Conservation (phyloP, 441 rosid species). For the Populus hybrid region DNA sequence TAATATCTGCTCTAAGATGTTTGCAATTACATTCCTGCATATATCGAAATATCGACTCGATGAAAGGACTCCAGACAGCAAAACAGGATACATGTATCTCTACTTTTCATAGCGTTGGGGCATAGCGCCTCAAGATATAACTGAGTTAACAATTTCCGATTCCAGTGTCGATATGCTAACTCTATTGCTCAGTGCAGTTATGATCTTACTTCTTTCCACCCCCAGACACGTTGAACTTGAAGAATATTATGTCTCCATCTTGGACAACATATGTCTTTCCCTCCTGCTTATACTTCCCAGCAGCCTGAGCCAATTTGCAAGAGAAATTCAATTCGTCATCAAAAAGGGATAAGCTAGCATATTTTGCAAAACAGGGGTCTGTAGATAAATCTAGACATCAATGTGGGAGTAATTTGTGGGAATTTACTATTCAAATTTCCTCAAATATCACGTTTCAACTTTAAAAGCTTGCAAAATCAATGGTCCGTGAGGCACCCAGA, state of each 20-base stretch:
- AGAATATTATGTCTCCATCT: constrained; percentile 90
- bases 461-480: too few relatives aligned
- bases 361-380: too few relatives aligned
- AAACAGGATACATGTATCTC: constrained; percentile 14
- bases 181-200: neutral
- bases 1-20: neutral
- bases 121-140: constrained; percentile 12
- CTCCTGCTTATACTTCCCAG: constrained; percentile 89
- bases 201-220: constrained; percentile 88
- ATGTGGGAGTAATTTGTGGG: neutral
- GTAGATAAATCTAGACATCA: too few relatives aligned
- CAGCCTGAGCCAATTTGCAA: constrained; percentile 51
- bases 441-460: too few relatives aligned
- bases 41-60: neutral
- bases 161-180: neutral
- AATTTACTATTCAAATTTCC: too few relatives aligned
- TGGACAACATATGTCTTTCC: constrained; percentile 94
- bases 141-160: neutral
- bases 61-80: constrained; percentile 3
- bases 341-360: too few relatives aligned
- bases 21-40: constrained; percentile 7
- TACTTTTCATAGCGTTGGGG: neutral
- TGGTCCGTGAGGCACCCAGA: neutral
- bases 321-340: neutral
- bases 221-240: constrained; percentile 95